Percentiles rank a stretch among this genome's conserved stretches.
Conservation (phyloP, 2,329 filamentous ascomycete species). For the Stachybotrys chartarum region DNA sequence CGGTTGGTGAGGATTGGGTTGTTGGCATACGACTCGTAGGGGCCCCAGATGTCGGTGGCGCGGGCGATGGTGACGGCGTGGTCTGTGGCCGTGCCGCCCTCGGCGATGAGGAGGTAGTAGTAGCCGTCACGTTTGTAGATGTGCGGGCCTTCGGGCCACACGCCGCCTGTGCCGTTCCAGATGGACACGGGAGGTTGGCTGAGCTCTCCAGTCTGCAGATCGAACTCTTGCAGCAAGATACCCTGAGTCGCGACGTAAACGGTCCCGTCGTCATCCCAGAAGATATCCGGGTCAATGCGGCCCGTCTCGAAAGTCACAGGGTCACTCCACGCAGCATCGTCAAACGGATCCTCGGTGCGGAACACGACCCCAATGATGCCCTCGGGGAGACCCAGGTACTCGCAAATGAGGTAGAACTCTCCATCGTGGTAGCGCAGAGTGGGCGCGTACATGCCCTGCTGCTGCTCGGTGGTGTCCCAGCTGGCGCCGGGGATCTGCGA, state of each 20-base stretch:
- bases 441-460: slow-evolving; percentile 39
- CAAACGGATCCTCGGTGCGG: slow-evolving; percentile 10
- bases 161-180: slow-evolving; percentile 40
- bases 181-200: slow-evolving; percentile 31
- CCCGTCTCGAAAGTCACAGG: slow-evolving; percentile 14
- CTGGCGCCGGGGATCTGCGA: slow-evolving; percentile 30
- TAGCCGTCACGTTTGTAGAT: slow-evolving; percentile 33
- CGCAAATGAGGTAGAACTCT: slow-evolving; percentile 31
- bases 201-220: slow-evolving; percentile 32
- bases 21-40: slow-evolving; percentile 23
- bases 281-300: slow-evolving; percentile 35
- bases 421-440: slow-evolving; percentile 35
- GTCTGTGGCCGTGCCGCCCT: slow-evolving; percentile 32
- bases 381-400: slow-evolving; percentile 8
- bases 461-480: slow-evolving; percentile 19
- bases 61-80: slow-evolving; percentile 30
- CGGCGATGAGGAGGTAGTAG: slow-evolving; percentile 37
- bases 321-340: slow-evolving; percentile 15
- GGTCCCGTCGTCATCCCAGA: slow-evolving; percentile 50
- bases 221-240: slow-evolving; percentile 19
- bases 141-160: slow-evolving; percentile 45
- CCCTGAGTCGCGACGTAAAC: slow-evolving; percentile 37
- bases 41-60: slow-evolving; percentile 23
- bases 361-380: slow-evolving; percentile 8
- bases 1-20: slow-evolving; percentile 31